Conservation (phyloP, 129 eudicot species). For the Oenanthe sinensis region DNA sequence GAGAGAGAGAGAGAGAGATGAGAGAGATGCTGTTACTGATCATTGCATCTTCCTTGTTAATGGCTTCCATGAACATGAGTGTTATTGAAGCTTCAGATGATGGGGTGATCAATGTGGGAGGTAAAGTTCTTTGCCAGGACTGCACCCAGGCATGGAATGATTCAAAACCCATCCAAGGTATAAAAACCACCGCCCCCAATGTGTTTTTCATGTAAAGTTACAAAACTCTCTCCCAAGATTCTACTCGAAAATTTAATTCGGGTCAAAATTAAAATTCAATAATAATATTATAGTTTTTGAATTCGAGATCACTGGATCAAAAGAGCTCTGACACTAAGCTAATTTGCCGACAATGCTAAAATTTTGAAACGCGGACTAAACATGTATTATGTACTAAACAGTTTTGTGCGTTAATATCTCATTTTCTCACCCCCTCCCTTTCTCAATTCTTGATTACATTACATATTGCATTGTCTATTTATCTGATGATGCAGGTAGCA, state of each 20-base stretch:
- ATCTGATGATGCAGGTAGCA: conserved; percentile 38
- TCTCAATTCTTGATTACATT: no score
- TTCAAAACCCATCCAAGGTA: conserved; percentile 63
- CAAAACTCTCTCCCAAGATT: background rate
- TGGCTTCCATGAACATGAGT: conserved; percentile 6
- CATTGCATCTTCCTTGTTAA: conserved; percentile 19
- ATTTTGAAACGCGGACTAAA: no score
- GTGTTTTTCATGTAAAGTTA: background rate
- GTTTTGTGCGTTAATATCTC: no score
- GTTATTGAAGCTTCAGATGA: conserved; percentile 22
- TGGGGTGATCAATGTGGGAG: conserved; percentile 46
- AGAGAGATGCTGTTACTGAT: conserved; percentile 22
- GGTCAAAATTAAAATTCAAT: no score
- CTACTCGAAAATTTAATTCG: no score
- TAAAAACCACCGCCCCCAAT: background rate
- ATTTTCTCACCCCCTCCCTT: background rate
- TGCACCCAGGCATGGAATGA: conserved; percentile 54
- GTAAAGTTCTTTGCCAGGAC: conserved; percentile 79
- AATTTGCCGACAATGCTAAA: background rate
- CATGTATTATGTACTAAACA: no score
- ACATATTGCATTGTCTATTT: no score
- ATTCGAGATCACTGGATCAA: background rate
- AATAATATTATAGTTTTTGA: background rate
- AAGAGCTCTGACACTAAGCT: background rate
- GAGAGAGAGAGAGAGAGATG: background rate